Conservation (phyloP, 1,284 basidiomycete species). For the Cutaneotrichosporon sp. region DNA sequence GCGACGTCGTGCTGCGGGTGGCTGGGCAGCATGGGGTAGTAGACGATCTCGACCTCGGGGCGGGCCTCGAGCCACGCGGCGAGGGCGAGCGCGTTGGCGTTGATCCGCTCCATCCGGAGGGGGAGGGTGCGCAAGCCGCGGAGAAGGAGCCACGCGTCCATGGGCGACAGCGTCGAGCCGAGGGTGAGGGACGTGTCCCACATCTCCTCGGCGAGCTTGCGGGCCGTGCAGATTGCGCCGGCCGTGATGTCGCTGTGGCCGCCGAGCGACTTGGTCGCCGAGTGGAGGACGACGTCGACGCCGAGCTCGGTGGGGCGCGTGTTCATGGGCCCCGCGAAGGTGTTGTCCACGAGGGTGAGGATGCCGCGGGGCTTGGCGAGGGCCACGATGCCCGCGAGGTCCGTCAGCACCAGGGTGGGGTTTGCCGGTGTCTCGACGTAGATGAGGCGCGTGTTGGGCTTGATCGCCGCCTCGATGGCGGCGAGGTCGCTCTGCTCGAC, state of each 20-base stretch:
- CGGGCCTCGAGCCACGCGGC: conserved; percentile 16
- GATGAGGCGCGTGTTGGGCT: conserved; percentile 16
- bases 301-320: conserved; percentile 15
- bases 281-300: conserved; percentile 20
- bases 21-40: conserved; percentile 19
- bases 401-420: conserved; percentile 20
- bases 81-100: conserved; percentile 18
- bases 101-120: conserved; percentile 20
- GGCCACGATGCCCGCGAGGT: conserved; percentile 9
- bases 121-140: conserved; percentile 19
- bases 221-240: conserved; percentile 17
- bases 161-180: conserved; percentile 18
- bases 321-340: conserved; percentile 18
- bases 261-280: conserved; percentile 18
- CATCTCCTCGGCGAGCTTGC: conserved; percentile 5
- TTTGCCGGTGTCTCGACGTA: conserved; percentile 24
- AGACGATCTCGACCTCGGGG: conserved; percentile 12
- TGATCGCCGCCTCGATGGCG: conserved; percentile 11
- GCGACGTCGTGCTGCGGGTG: conserved; percentile 19
- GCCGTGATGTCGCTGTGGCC: conserved; percentile 23
- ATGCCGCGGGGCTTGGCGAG: conserved; percentile 13
- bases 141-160: conserved; percentile 21
- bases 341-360: conserved; percentile 17
- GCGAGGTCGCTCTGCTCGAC: conserved; percentile 20
- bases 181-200: conserved; percentile 21